phyloP scores from a whole-genome alignment of 2,329 filamentous ascomycete species.

The Fusarium marasasianum region DNA sequence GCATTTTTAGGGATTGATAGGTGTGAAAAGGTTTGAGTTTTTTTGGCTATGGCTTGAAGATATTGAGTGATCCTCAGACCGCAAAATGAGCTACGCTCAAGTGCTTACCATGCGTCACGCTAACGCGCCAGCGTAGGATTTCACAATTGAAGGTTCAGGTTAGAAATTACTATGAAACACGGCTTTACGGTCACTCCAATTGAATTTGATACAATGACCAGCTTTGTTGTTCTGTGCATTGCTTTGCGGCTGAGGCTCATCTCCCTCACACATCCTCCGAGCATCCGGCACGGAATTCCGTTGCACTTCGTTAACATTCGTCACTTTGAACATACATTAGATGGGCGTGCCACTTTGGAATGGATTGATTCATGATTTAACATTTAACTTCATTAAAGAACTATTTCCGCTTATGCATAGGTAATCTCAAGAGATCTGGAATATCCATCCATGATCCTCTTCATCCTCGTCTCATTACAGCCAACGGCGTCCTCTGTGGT shows the following conservation, averaged over 20 bases:
- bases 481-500: constrained; percentile 27
- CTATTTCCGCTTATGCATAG: constrained; percentile 31
- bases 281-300: accelerated
- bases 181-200: accelerated
- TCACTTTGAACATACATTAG: neutral
- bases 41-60: neutral
- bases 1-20: neutral
- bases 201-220: too few relatives aligned
- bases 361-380: neutral
- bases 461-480: constrained; percentile 15
- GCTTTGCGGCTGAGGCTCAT: too few relatives aligned
- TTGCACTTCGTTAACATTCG: accelerated
- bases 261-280: accelerated
- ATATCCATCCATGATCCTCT: constrained; percentile 14
- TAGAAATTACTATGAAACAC: neutral
- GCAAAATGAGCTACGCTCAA: neutral
- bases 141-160: neutral
- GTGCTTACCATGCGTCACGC: neutral
- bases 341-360: accelerated
- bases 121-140: neutral
- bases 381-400: constrained; percentile 26
- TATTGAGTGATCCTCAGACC: neutral
- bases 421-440: constrained; percentile 16
- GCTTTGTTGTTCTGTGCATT: neutral
- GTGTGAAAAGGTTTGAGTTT: neutral